Percentiles rank a stretch among this genome's conserved stretches.
phyloP scores from a whole-genome alignment of 768 basidiomycete species.

The Xanthoconium purpureum region DNA sequence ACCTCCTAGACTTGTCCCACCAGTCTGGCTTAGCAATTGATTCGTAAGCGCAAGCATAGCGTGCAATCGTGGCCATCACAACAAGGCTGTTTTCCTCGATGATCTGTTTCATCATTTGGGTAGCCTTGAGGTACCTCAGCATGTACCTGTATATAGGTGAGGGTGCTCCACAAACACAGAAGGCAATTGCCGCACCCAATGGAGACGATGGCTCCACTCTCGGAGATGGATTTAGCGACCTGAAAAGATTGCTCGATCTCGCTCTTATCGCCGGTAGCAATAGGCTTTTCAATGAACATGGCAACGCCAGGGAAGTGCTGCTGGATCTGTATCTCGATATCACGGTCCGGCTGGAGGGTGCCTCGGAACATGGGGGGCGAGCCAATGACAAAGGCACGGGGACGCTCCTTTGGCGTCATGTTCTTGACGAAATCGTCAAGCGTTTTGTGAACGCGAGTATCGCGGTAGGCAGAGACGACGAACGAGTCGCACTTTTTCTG shows the following conservation, averaged over 20 bases:
- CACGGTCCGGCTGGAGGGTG: slow-evolving; percentile 65
- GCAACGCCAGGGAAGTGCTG: slow-evolving; percentile 85
- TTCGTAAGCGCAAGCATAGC: slow-evolving; percentile 89
- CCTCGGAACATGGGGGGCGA: slow-evolving; percentile 95
- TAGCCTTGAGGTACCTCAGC: slow-evolving; percentile 89
- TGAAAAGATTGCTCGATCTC: slow-evolving; percentile 68
- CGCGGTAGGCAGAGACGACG: slow-evolving; percentile 89
- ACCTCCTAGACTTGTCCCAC: slow-evolving; percentile 94
- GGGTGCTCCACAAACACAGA: neutral
- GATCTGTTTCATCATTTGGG: slow-evolving; percentile 95
- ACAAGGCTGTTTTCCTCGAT: slow-evolving; percentile 91
- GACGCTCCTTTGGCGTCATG: slow-evolving; percentile 60
- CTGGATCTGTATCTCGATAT: slow-evolving; percentile 85
- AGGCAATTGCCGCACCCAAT: slow-evolving; percentile 60
- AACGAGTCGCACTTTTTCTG: slow-evolving; percentile 90
- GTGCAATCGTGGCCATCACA: slow-evolving; percentile 94
- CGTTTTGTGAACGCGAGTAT: slow-evolving; percentile 80
- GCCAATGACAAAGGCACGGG: slow-evolving; percentile 84
- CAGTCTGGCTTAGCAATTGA: slow-evolving; percentile 78
- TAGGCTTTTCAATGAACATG: slow-evolving; percentile 91
- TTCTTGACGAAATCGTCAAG: slow-evolving; percentile 81
- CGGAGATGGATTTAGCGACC: slow-evolving; percentile 68
- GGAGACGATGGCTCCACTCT: slow-evolving; percentile 76
- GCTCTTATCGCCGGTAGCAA: slow-evolving; percentile 72
- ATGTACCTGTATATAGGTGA: slow-evolving; percentile 60